Evolutionary conservation across 139 green algal species (phyloP).

Genomic region (Tetratostichococcus sp.): DNA sequence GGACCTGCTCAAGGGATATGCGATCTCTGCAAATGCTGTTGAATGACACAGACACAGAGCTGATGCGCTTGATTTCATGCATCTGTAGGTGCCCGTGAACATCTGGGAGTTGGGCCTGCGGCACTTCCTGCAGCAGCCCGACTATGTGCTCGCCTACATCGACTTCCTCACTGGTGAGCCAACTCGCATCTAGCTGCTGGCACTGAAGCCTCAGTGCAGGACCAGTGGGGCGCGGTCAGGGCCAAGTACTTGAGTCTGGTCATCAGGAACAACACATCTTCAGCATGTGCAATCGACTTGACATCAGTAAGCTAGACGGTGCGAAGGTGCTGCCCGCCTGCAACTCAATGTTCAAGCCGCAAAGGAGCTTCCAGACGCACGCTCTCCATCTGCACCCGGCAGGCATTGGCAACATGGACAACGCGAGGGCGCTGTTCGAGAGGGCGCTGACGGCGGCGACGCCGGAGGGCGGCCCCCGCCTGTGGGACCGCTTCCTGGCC

Average conservation of each 20-base stretch:
- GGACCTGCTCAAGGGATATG: no score
- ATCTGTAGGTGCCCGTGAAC: constrained; percentile 59
- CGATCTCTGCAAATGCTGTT: no score
- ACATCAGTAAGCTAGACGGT: no score
- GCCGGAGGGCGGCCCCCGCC: not conserved
- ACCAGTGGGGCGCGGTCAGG: not conserved
- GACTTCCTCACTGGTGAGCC: constrained; percentile 48
- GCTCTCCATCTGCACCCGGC: no score
- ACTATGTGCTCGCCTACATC: constrained; percentile 71
- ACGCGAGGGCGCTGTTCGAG: constrained; percentile 77
- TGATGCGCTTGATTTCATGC: no score
- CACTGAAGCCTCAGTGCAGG: not conserved
- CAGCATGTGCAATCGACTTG: no score
- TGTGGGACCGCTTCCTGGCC: constrained; percentile 55
- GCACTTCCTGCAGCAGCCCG: constrained; percentile 46
- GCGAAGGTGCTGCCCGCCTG: no score
- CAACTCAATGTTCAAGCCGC: no score
- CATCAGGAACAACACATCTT: no score
- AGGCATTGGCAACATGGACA: constrained; percentile 73
- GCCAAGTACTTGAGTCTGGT: no score
- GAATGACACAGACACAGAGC: no score
- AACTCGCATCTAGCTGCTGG: not conserved
- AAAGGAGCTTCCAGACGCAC: no score
- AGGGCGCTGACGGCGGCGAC: constrained; percentile 51
- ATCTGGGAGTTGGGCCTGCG: constrained; percentile 93